Base-by-base conservation (phyloP, 108 stramenopile genomes). In the Bacterosira constricta region DNA sequence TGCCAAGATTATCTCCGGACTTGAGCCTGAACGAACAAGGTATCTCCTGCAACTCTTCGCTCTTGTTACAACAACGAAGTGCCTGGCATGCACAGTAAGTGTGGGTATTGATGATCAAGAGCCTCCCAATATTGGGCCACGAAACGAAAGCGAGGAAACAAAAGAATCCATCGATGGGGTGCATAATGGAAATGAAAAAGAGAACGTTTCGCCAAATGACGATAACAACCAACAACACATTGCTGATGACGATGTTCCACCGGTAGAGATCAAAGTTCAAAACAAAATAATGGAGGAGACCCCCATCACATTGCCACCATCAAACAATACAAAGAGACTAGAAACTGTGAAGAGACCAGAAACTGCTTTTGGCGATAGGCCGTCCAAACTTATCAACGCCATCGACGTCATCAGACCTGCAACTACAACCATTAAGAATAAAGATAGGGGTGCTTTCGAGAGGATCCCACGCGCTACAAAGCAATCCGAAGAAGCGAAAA, bases 21-120 rank as follows among this genome's bases (percentile, higher is more conserved):
- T 88, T 39, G 94, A 95, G 37, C 66, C 90, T 5, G 88, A 90
- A 25, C 71, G 71, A 8, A 95, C 94, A 0, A 85, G 92, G 57
- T 63, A 63, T 17, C 68, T 95, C 31, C 71, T 95, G 37, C 93
- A 94, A 67, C 57, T 91, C 15, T 73, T 88, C 41, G 83, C 77
- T 44, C 69, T 88, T 5, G 82, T 88, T 1, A 86, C 90, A 5
- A 66, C 75, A 57, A 23, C 37, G 45, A 23, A 50, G 23, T 2
- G 25, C 17, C 20, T 9, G 23, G 38, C 35, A 5, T 31, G 29
- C n/a, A 20, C 29, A 20, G 7, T 8, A 58, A 36, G 36, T 45
- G 12, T n/a, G 6, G 46, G 35, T n/a, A 17, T 37, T 13, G 52
- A 49, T 15, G 31, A 59, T 10, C 58, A 3, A 29, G 1, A 0